phyloP scores from a whole-genome alignment of 805 yeast species.

The Ogataea kodamae region DNA sequence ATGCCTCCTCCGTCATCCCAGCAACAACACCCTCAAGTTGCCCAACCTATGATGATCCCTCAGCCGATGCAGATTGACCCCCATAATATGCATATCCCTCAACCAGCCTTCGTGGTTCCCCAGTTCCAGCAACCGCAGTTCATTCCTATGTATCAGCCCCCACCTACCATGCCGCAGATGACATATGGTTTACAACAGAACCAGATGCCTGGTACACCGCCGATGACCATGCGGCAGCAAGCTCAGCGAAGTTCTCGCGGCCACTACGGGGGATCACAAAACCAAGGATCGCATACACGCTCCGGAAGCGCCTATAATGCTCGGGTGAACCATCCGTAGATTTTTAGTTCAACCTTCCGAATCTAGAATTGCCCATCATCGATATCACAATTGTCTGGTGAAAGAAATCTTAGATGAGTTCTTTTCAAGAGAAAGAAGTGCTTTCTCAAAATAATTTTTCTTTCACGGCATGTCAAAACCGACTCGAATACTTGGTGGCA shows the following conservation, averaged over 20 bases:
- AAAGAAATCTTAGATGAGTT: too few species aligned
- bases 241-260: constrained; percentile 13
- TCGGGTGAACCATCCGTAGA: too few species aligned
- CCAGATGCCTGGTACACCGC: constrained; percentile 13
- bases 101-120: constrained; percentile 20
- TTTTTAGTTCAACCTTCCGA: too few species aligned
- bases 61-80: constrained; percentile 22
- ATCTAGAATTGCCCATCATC: too few species aligned
- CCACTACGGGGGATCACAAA: constrained; percentile 14
- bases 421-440: too few species aligned
- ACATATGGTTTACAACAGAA: constrained; percentile 17
- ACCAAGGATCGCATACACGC: constrained; percentile 3
- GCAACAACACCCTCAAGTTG: constrained; percentile 16
- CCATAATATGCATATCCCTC: constrained; percentile 16
- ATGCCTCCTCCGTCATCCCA: constrained; percentile 21
- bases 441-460: too few species aligned
- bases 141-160: constrained; percentile 19
- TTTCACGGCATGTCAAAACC: too few species aligned
- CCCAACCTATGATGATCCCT: constrained; percentile 22
- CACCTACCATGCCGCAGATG: constrained; percentile 18
- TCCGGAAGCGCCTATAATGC: too few species aligned
- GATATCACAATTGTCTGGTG: too few species aligned
- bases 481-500: constrained; percentile 71
- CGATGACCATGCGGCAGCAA: constrained; percentile 16
- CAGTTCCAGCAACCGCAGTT: constrained; percentile 22